Evolutionary conservation across 2,329 filamentous ascomycete genomes (phyloP).

Genomic region (Fonsecaea nubica): DNA sequence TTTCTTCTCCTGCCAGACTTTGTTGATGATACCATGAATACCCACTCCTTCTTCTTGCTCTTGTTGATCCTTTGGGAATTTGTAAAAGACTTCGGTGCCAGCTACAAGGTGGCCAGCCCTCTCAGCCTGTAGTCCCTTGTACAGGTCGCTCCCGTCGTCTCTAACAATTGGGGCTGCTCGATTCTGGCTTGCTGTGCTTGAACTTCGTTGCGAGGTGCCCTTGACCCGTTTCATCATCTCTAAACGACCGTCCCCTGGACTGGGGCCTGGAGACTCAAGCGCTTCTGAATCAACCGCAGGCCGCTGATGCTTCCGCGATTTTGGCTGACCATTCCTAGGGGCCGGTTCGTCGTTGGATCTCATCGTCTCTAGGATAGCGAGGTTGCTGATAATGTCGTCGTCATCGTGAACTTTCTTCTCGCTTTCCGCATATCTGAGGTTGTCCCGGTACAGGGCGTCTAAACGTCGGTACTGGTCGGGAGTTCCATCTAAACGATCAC

Average conservation of each 20-base stretch:
- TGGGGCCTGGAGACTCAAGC: constrained; percentile 54
- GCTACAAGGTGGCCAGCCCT: constrained; percentile 52
- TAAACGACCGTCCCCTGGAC: constrained; percentile 45
- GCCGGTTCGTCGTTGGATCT: constrained; percentile 56
- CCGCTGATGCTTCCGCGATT: constrained; percentile 53
- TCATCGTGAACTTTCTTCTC: constrained; percentile 58
- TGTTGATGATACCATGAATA: constrained; percentile 79
- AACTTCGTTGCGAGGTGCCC: constrained; percentile 48
- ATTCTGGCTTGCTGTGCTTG: constrained; percentile 42
- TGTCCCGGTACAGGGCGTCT: constrained; percentile 54
- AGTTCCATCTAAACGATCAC: constrained; percentile 27
- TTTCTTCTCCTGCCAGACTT: constrained; percentile 76
- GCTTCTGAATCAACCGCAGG: constrained; percentile 51
- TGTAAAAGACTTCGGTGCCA: constrained; percentile 59
- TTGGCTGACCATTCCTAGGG: constrained; percentile 49
- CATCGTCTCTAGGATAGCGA: constrained; percentile 57
- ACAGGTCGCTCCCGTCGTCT: constrained; percentile 52
- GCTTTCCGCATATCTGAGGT: constrained; percentile 56
- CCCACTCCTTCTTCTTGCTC: constrained; percentile 59
- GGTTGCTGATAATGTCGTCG: constrained; percentile 58
- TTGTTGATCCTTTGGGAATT: constrained; percentile 58
- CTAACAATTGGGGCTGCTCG: constrained; percentile 46
- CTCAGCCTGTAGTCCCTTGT: constrained; percentile 52
- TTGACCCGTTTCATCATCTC: constrained; percentile 56
- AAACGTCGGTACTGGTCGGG: constrained; percentile 45